phyloP scores from a whole-genome alignment of 345 rosid genomes.

The Syzygium aromaticum region DNA sequence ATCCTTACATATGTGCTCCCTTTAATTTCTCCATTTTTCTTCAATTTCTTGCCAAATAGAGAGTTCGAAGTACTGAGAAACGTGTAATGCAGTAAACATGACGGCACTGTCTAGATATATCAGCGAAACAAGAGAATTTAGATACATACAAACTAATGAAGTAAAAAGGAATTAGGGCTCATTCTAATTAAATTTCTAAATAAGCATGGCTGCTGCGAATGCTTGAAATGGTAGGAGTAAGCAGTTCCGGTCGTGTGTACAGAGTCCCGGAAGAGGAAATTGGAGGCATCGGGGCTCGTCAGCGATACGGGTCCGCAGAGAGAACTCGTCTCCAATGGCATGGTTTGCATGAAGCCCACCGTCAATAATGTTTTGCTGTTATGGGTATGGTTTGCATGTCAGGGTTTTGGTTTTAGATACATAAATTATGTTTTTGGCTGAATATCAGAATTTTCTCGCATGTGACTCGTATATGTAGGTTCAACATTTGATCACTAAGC shows the following conservation, averaged over 20 bases:
- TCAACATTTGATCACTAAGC: neutral
- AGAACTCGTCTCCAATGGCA: constrained; percentile 7
- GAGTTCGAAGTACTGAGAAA: neutral
- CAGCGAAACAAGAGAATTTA: neutral
- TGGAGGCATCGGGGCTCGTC: constrained; percentile 11
- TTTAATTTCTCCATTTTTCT: neutral
- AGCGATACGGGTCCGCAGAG: constrained; percentile 14
- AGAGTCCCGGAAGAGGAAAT: constrained; percentile 30
- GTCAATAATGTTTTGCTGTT: neutral
- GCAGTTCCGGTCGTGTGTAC: constrained; percentile 30
- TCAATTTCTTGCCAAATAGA: neutral
- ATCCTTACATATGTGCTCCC: neutral
- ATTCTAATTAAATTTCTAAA: neutral
- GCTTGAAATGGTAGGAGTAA: constrained; percentile 3
- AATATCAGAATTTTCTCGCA: neutral
- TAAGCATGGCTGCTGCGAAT: neutral
- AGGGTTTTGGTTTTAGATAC: neutral
- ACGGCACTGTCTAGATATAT: neutral
- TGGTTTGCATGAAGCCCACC: neutral
- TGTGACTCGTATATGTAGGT: neutral
- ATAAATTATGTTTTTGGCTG: neutral
- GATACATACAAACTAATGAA: neutral
- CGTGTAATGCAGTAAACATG: neutral
- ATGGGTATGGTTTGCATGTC: neutral
- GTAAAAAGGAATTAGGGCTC: neutral